Evolutionary conservation across 495 filamentous ascomycete species (phyloP).

Genomic region (Oidiodendron maius): DNA sequence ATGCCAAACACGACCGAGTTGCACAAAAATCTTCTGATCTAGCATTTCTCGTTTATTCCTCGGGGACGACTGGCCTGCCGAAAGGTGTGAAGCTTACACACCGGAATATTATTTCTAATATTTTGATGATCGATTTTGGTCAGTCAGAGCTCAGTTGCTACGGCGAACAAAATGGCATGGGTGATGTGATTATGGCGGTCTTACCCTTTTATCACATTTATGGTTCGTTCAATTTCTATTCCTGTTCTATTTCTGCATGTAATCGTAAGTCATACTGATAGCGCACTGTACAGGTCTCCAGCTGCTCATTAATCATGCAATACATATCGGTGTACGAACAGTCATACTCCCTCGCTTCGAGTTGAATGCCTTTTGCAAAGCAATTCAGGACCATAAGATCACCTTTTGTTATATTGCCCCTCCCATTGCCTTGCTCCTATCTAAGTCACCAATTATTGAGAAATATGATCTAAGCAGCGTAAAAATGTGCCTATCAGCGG

Average conservation of each 20-base stretch:
- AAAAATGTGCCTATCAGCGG: conserved; percentile 68
- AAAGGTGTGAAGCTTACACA: conserved; percentile 83
- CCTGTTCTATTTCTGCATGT: no score
- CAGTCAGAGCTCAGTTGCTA: conserved; percentile 23
- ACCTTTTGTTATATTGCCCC: conserved; percentile 58
- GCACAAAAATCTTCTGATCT: conserved; percentile 22
- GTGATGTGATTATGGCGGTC: conserved; percentile 41
- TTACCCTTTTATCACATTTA: conserved; percentile 74
- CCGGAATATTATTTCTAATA: conserved; percentile 65
- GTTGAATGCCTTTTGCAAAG: conserved; percentile 61
- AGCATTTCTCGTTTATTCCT: conserved; percentile 51
- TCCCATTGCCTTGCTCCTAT: conserved; percentile 65
- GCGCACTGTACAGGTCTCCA: conserved; percentile 25
- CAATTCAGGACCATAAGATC: conserved; percentile 63
- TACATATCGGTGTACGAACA: conserved; percentile 62
- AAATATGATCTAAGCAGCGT: conserved; percentile 67
- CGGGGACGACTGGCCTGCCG: conserved; percentile 75
- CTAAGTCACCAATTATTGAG: conserved; percentile 59
- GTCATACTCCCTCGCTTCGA: conserved; percentile 74
- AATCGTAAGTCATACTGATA: no score
- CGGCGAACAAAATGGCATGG: conserved; percentile 3
- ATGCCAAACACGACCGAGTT: conserved; percentile 24
- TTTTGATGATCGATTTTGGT: conserved; percentile 41
- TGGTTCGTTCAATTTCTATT: conserved; percentile 20
- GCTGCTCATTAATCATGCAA: conserved; percentile 51